Conservation (phyloP, 441 rosid species). For the Pelargonium australe region DNA sequence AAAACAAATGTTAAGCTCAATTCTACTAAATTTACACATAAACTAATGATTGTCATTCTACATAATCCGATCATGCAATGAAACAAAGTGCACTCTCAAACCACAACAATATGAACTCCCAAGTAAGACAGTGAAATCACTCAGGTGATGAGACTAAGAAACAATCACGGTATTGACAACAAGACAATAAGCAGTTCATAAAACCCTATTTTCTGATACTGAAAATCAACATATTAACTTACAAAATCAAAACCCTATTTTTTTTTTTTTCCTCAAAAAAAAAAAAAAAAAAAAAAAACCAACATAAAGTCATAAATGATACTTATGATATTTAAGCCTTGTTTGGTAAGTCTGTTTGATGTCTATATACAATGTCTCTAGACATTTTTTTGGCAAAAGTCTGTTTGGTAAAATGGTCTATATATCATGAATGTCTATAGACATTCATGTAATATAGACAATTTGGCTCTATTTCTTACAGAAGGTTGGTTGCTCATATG, state of each 20-base stretch:
- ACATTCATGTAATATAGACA: too few species aligned
- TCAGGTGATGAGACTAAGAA: not conserved
- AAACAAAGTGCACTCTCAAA: not conserved
- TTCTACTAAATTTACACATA: not conserved
- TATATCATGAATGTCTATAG: too few species aligned
- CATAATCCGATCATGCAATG: not conserved
- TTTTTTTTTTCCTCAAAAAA: too few species aligned
- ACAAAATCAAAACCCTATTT: constrained; percentile 9
- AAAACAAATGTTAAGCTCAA: not conserved
- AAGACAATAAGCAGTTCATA: not conserved
- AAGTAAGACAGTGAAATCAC: not conserved
- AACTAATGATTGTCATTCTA: not conserved
- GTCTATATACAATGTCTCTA: too few species aligned
- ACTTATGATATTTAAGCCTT: too few species aligned
- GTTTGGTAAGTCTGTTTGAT: too few species aligned
- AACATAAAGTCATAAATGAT: too few species aligned
- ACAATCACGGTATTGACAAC: not conserved
- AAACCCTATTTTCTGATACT: not conserved
- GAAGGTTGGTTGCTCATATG: too few species aligned
- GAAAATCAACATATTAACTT: not conserved
- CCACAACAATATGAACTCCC: not conserved
- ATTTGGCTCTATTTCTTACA: too few species aligned
- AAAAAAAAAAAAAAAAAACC: too few species aligned
- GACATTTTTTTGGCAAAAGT: too few species aligned
- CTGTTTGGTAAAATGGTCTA: too few species aligned